Evolutionary conservation across 805 yeast species (phyloP).

Genomic region (Naumovozyma dairenensis): DNA sequence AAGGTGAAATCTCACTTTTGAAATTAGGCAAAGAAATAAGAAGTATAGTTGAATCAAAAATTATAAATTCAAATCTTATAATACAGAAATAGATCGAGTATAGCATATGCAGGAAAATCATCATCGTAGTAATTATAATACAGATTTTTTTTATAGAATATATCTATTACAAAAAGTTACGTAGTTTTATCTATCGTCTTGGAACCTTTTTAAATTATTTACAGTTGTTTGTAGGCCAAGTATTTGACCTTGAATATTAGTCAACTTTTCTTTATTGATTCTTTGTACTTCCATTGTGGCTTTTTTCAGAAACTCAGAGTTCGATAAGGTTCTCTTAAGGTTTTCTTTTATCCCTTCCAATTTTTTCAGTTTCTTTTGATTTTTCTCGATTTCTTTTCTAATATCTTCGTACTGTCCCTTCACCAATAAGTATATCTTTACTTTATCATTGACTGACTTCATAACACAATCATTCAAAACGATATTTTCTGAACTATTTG

Average conservation of each 20-base stretch:
- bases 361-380: conserved; percentile 60
- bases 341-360: conserved; percentile 46
- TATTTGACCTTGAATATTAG: conserved; percentile 69
- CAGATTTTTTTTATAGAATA: no score
- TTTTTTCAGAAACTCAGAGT: conserved; percentile 72
- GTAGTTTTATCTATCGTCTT: no score
- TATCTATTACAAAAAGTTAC: conserved; percentile 2
- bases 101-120: no score
- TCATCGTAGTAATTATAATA: no score
- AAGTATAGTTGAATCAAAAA: conserved; percentile 36
- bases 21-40: conserved; percentile 38
- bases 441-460: conserved; percentile 63
- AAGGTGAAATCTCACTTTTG: conserved; percentile 40
- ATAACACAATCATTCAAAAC: conserved; percentile 69
- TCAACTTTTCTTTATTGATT: conserved; percentile 54
- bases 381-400: conserved; percentile 79
- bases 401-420: conserved; percentile 81
- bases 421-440: conserved; percentile 77
- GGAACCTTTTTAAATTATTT: conserved; percentile 63
- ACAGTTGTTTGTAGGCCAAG: conserved; percentile 81
- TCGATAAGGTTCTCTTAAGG: conserved; percentile 54
- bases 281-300: conserved; percentile 74
- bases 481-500: conserved; percentile 38
- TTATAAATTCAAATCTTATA: conserved; percentile 16
- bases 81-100: no score